Conservation (phyloP, 2,329 filamentous ascomycete species). For the Beauveria scarabaeidicola region DNA sequence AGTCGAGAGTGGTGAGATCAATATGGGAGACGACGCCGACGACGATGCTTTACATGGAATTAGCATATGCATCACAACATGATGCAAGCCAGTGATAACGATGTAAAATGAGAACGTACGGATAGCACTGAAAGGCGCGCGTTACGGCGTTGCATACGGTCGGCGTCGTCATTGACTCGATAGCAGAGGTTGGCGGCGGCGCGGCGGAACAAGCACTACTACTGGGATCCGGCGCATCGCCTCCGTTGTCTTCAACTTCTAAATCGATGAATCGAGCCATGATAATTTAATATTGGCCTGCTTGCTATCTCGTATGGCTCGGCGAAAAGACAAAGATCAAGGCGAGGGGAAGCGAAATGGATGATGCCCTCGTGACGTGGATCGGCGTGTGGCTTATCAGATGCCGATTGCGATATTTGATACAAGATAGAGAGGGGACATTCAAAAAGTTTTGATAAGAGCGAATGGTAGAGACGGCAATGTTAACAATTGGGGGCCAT, state of each 20-base stretch:
- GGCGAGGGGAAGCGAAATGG: not conserved
- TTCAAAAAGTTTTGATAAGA: too few species aligned
- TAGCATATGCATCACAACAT: not conserved
- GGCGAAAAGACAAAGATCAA: not conserved
- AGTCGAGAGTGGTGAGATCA: slow-evolving; percentile 81
- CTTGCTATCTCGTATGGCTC: not conserved
- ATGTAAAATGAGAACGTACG: slow-evolving; percentile 18
- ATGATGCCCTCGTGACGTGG: slow-evolving; percentile 7
- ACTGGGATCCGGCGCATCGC: slow-evolving; percentile 8
- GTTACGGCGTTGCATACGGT: slow-evolving; percentile 19
- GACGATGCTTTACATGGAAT: slow-evolving; percentile 40
- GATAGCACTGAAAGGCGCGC: slow-evolving; percentile 28
- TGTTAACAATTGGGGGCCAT: too few species aligned
- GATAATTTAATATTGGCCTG: not conserved
- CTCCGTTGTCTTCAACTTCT: slow-evolving; percentile 14
- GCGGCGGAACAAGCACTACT: not conserved
- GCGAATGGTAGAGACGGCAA: too few species aligned
- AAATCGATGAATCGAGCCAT: slow-evolving; percentile 19
- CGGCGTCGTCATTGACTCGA: not conserved
- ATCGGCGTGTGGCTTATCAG: not conserved
- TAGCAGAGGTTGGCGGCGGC: not conserved
- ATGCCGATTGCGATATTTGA: too few species aligned
- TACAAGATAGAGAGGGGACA: too few species aligned
- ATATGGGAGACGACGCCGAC: slow-evolving; percentile 66
- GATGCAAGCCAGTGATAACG: not conserved